These are phyloP conservation scores for Fusarium sp. DNA, from an alignment of 2,329 filamentous ascomycete genomes.

Conservation along the genomic window DNA sequence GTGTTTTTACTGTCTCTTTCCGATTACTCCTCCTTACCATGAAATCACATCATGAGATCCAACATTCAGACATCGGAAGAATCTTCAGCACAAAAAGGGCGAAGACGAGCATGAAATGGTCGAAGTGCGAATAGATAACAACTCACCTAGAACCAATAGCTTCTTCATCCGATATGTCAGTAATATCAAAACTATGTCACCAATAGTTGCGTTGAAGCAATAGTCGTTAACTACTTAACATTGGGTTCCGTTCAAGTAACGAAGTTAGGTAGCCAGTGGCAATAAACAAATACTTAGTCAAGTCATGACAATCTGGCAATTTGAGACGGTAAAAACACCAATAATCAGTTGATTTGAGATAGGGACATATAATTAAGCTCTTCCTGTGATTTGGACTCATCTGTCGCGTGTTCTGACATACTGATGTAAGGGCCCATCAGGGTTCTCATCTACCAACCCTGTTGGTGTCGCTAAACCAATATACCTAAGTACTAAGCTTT, in stretches of 20 bases:
- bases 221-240: neutral
- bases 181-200: no score
- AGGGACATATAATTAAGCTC: neutral
- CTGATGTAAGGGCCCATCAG: neutral
- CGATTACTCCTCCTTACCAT: rapidly evolving
- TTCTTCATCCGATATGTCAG: rapidly evolving
- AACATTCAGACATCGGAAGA: no score
- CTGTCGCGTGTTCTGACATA: neutral
- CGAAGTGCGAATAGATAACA: rapidly evolving
- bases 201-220: neutral
- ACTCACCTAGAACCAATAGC: rapidly evolving
- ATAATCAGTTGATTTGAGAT: neutral
- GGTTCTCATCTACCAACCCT: conserved; percentile 4
- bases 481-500: neutral
- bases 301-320: neutral
- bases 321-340: no score
- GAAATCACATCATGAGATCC: no score
- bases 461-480: neutral
- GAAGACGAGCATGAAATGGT: no score
- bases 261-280: rapidly evolving
- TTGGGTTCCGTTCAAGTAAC: rapidly evolving
- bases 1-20: no score
- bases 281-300: neutral
- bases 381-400: neutral
- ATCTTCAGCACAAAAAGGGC: no score